Evolutionary conservation across 371 early-diverging fungal species (phyloP), one percentile per base, ranked within the genome.

Genomic region (Apophysomyces trapeziformis): DNA sequence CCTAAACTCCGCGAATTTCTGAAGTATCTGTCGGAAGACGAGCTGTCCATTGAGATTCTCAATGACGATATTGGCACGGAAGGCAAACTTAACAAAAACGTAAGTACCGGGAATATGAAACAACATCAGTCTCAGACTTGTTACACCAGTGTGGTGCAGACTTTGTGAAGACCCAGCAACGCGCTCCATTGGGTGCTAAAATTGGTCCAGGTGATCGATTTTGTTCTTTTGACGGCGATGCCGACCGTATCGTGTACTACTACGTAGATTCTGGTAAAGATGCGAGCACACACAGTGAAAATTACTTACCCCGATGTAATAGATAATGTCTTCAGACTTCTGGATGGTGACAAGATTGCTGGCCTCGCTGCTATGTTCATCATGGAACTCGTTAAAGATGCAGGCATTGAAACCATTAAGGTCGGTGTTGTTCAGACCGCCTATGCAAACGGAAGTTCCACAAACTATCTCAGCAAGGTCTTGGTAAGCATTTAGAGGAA

Each of bases 371-470:
- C 97, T 56, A 87, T 89, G 67, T 96, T 92, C 80, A 92, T 99
- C 70, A 94, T 91, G 75, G 94, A 95, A 13, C 88, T 93, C 26
- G 91, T 96, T 38, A 75, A 87, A 26, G 82, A 87, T 37, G 94
- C 96, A 36, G 89, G 91, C 46, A 78, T 94, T 57, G 83, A 89
- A 21, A 76, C 85, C 57, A 79, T 96, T 73, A 80, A 87, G 56
- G 94, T 99, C n/a, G 99, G 99, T 60, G 93, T 98, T 18, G 98
- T 99, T 21, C 99, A 99, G 84, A 99, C 99, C 32, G 99, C 99
- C n/a, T 99, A 99, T 72, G 98, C 99, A 60, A 99, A 99, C 76
- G 99, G 99, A 54, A 92, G 90, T 77, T 95, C 97, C 7, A 98
- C 97, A 56, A 82, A 87, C 66, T 99, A 97, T 74, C 91, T 98